These are phyloP conservation scores for Trichoderma arundinaceum DNA, from an alignment of 2,329 filamentous ascomycete species.

Conservation along the genomic window DNA sequence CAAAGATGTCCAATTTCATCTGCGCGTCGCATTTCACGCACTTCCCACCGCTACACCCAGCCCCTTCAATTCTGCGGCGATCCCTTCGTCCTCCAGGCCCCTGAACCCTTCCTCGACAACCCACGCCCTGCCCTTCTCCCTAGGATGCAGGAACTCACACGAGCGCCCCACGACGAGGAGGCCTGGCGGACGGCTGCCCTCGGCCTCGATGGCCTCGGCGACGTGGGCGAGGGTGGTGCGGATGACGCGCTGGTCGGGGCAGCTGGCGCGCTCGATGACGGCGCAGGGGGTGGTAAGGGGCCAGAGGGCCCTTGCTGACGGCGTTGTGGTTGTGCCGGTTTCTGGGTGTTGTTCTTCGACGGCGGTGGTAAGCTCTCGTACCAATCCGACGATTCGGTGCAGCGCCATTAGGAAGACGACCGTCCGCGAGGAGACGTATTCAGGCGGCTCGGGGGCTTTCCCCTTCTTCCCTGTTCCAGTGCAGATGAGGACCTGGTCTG, in stretches of 20 bases:
- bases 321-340: slow-evolving; percentile 11
- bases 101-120: slow-evolving; percentile 85
- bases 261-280: slow-evolving; percentile 91
- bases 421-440: slow-evolving; percentile 76
- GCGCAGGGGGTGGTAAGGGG: slow-evolving; percentile 83
- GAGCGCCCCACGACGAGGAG: slow-evolving; percentile 83
- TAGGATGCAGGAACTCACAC: slow-evolving; percentile 75
- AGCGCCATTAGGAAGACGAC: slow-evolving; percentile 95
- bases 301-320: slow-evolving; percentile 58
- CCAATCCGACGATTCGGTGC: slow-evolving; percentile 77
- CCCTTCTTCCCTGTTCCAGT: slow-evolving; percentile 95
- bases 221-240: slow-evolving; percentile 83
- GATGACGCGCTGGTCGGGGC: slow-evolving; percentile 91
- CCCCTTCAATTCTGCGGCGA: slow-evolving; percentile 34
- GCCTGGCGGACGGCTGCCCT: slow-evolving; percentile 87
- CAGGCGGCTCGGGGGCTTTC: slow-evolving; percentile 78
- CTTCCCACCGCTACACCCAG: neutral
- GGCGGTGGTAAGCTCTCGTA: slow-evolving; percentile 68
- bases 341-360: slow-evolving; percentile 29
- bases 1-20: neutral
- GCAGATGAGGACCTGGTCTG: slow-evolving; percentile 94
- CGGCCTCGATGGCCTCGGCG: slow-evolving; percentile 80
- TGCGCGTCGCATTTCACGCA: neutral
- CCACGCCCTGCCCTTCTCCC: slow-evolving; percentile 70
- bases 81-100: slow-evolving; percentile 69